phyloP scores from a whole-genome alignment of 441 rosid genomes.

The Pelargonium australe region DNA sequence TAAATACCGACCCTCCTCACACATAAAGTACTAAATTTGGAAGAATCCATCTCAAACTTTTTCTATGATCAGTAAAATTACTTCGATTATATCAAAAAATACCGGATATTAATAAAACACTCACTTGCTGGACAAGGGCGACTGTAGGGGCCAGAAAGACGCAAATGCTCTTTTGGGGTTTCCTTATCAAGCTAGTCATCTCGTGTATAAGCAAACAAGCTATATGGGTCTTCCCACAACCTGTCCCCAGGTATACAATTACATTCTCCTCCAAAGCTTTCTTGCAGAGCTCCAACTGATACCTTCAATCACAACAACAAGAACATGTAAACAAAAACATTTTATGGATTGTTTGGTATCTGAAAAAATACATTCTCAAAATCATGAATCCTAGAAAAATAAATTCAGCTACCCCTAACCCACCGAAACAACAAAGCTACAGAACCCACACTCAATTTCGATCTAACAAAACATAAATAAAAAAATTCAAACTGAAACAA shows the following conservation, averaged over 20 bases:
- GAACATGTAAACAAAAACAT: background rate
- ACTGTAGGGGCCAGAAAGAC: conserved; percentile 92
- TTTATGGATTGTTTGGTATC: background rate
- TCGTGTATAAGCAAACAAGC: conserved; percentile 85
- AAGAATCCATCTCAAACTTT: background rate
- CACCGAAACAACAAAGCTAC: conserved; percentile 6
- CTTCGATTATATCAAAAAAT: no score
- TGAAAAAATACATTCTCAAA: background rate
- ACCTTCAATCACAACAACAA: conserved; percentile 34
- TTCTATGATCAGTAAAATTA: background rate
- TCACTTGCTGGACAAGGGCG: conserved; percentile 79
- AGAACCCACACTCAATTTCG: background rate
- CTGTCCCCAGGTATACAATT: conserved; percentile 81
- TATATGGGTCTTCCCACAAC: conserved; percentile 95
- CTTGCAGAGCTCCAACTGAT: conserved; percentile 81
- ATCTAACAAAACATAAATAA: background rate
- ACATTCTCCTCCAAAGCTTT: conserved; percentile 76
- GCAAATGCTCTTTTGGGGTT: conserved; percentile 59
- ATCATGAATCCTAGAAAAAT: background rate
- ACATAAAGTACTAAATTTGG: background rate
- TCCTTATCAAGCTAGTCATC: conserved; percentile 58
- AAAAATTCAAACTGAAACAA: background rate
- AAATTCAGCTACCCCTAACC: background rate
- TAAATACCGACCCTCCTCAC: background rate
- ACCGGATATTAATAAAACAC: background rate